Conservation (phyloP, 2,329 filamentous ascomycete genomes). For the Stachybotrys chartarum region DNA sequence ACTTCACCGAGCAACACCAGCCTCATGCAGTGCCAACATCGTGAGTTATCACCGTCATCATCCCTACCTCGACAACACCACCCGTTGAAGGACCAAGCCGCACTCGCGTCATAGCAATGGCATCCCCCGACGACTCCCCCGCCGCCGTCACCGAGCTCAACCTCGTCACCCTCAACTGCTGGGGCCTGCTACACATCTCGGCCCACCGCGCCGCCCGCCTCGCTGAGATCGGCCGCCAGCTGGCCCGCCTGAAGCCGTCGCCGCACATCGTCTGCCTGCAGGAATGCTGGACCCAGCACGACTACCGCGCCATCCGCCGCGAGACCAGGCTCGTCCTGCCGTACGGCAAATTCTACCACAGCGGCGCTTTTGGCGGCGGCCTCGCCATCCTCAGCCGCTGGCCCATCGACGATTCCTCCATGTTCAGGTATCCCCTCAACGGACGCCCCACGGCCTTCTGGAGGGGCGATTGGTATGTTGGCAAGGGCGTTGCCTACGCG, state of each 20-base stretch:
- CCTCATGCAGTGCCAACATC: no score
- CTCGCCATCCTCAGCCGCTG: conserved; percentile 84
- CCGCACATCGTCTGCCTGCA: conserved; percentile 90
- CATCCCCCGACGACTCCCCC: neutral
- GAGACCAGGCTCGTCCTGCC: conserved; percentile 70
- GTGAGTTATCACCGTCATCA: no score
- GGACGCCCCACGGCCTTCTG: conserved; percentile 91
- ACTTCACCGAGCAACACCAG: no score
- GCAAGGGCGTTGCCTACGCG: conserved; percentile 86
- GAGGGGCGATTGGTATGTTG: conserved; percentile 92
- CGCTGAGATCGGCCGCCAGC: conserved; percentile 72
- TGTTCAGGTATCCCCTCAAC: conserved; percentile 85
- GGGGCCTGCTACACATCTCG: conserved; percentile 86
- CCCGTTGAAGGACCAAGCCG: no score
- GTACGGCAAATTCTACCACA: conserved; percentile 87
- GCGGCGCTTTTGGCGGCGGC: conserved; percentile 82
- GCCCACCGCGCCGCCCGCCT: conserved; percentile 72
- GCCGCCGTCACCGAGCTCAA: conserved; percentile 55
- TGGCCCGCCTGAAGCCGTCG: conserved; percentile 58
- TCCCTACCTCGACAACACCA: no score
- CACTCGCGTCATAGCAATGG: neutral
- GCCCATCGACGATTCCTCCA: conserved; percentile 84
- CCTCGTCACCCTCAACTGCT: conserved; percentile 89
- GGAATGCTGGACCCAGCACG: conserved; percentile 85
- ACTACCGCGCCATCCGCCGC: conserved; percentile 72